Evolutionary conservation across 129 eudicot species (phyloP), one percentile per base, ranked within the genome.

Genomic region (Tagetes erecta): DNA sequence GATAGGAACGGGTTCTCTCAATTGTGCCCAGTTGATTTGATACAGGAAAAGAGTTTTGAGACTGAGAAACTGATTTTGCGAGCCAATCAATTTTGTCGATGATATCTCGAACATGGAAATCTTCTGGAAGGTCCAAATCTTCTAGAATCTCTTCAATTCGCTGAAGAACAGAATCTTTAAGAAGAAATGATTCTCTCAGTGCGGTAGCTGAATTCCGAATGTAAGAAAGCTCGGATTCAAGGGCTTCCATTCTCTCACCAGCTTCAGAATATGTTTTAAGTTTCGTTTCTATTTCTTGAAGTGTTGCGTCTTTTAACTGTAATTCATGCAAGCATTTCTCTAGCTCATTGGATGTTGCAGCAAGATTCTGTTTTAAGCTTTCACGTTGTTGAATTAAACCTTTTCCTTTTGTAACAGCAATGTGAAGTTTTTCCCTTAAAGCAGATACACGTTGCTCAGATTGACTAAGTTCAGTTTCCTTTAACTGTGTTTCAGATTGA

Each of bases 121-220:
- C 84, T 70, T 94, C 97, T 0, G 99, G 97, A 53, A 94, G 88
- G 70, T 94, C 97, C 44, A 94, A 71, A 73, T 94, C 97, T 84
- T 94, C 97, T 36, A 94, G 73, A 50, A 88, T 85, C 83, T 94
- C 99, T 81, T 94, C 99, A 38, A 94, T 87, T 79, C 96, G 82
- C 78, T 90, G 99, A 80, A 94, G 87, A 59, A 83, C 87, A 64
- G 99, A 88, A 83, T 94, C 99, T 75, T 94, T 94, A 38, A 94
- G 83, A 73, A 88, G 89, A 86, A 94, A 94, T 5, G 99, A 88
- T 70, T 94, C 99, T 64, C 99, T 81, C 50, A 94, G 62, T 64
- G 99, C 99, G 80, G 99, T 94, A 34, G 99, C 97, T 31, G 99
- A 94, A 80, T 91, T 91, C 35, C 99, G 96, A 81, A 94, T 94